Evolutionary conservation across 2,329 filamentous ascomycete genomes (phyloP).

Genomic region (Mycosphaerella arachidis): DNA sequence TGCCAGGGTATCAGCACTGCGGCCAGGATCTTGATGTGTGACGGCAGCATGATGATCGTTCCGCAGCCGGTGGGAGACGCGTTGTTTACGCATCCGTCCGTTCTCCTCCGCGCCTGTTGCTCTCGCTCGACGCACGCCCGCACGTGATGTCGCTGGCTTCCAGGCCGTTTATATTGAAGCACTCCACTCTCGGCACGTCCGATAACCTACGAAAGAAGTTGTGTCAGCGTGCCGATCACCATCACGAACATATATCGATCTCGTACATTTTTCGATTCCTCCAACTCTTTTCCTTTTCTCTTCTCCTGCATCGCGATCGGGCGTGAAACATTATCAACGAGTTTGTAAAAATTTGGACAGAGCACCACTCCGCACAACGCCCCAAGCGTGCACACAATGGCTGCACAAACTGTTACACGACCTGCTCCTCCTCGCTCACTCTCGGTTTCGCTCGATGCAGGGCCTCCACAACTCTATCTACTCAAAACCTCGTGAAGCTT

Average conservation of each 20-base stretch:
- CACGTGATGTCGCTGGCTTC: not conserved
- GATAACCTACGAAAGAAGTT: not conserved
- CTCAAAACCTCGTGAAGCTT: not conserved
- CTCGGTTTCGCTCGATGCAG: not conserved
- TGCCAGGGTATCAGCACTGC: not conserved
- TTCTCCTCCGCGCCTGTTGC: not conserved
- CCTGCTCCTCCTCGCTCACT: not conserved
- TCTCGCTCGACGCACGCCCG: not conserved
- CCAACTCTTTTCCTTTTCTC: not conserved
- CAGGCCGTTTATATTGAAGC: not conserved
- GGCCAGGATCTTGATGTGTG: not conserved
- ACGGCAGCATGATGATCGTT: conserved; percentile 1
- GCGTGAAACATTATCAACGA: not conserved
- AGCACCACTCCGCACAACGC: not conserved
- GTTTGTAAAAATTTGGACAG: not conserved
- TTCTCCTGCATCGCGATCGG: not conserved
- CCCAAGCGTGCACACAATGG: not conserved
- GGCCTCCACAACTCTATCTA: not conserved
- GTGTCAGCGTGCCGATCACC: not conserved
- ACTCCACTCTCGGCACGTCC: not conserved
- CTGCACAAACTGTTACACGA: not conserved
- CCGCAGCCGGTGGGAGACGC: not conserved
- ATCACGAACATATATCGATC: not conserved
- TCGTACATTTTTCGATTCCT: not conserved
- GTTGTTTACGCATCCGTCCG: conserved; percentile 2